phyloP scores from a whole-genome alignment of 495 filamentous ascomycete species.

The Jackrogersella minutella region DNA sequence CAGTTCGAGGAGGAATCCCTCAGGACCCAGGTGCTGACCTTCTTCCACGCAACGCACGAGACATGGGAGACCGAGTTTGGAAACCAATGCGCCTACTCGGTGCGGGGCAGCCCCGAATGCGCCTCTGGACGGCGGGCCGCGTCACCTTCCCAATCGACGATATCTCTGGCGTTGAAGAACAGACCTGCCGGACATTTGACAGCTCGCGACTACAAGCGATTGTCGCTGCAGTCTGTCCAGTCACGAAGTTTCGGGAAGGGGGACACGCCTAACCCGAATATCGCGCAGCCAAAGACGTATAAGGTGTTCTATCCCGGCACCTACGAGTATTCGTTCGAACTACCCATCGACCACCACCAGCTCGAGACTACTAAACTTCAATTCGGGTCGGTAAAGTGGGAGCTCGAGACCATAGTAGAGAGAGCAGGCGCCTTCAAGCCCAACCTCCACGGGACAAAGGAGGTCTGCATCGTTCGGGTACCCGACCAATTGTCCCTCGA shows the following conservation, averaged over 20 bases:
- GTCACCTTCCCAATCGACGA: constrained; percentile 35
- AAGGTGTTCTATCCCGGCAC: constrained; percentile 88
- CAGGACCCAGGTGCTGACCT: constrained; percentile 78
- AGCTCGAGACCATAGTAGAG: constrained; percentile 87
- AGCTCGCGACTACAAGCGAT: constrained; percentile 62
- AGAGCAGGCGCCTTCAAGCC: constrained; percentile 91
- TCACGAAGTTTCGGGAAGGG: constrained; percentile 89
- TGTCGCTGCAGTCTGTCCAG: constrained; percentile 81
- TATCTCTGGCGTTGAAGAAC: constrained; percentile 39
- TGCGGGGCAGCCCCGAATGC: constrained; percentile 39
- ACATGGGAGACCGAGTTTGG: constrained; percentile 67
- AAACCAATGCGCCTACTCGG: constrained; percentile 59
- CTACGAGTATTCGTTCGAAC: constrained; percentile 94
- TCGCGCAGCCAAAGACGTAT: constrained; percentile 86
- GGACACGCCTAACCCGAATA: constrained; percentile 66
- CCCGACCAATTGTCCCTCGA: constrained; percentile 93
- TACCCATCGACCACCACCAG: constrained; percentile 89
- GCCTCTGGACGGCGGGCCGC: constrained; percentile 26
- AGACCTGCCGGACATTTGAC: constrained; percentile 46
- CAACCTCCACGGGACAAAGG: constrained; percentile 84
- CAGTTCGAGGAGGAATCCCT: constrained; percentile 82
- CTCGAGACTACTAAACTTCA: constrained; percentile 93
- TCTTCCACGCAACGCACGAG: constrained; percentile 77
- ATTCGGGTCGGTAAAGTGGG: constrained; percentile 86
- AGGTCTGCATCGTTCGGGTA: constrained; percentile 85